Percentiles rank a stretch among this genome's conserved stretches.
These are phyloP conservation scores for Suillus bovinus DNA, from an alignment of 768 basidiomycete genomes.

Conservation along the genomic window DNA sequence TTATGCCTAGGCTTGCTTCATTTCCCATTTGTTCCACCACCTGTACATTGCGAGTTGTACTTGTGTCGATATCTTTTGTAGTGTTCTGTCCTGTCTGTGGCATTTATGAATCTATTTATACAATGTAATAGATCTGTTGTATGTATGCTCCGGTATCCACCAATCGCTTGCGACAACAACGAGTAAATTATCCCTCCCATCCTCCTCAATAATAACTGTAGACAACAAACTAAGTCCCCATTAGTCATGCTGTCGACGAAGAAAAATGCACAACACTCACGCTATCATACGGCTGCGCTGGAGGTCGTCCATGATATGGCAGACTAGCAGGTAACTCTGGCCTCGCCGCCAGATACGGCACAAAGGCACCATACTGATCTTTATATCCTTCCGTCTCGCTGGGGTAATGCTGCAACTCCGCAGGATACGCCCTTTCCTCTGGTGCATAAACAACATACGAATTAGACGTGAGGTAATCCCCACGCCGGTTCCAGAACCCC, in stretches of 20 bases:
- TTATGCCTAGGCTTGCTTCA: not conserved
- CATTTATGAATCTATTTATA: conserved; percentile 29
- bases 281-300: conserved; percentile 55
- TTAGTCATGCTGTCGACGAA: not conserved
- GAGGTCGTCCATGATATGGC: conserved; percentile 54
- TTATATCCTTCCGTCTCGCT: conserved; percentile 51
- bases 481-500: conserved; percentile 76
- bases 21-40: not conserved
- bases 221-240: conserved; percentile 37
- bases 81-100: conserved; percentile 9
- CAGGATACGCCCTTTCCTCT: conserved; percentile 50
- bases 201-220: conserved; percentile 34
- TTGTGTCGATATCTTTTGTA: conserved; percentile 15
- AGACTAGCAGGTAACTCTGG: conserved; percentile 64
- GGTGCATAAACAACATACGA: conserved; percentile 71
- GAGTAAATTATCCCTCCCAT: not conserved
- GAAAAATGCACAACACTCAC: conserved; percentile 32
- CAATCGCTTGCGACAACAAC: not conserved
- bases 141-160: not conserved
- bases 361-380: conserved; percentile 49
- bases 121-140: conserved; percentile 1
- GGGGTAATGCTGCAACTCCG: conserved; percentile 63
- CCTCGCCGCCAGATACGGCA: conserved; percentile 42
- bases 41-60: not conserved
- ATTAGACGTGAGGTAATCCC: conserved; percentile 61